phyloP scores from a whole-genome alignment of 192 early-diverging fungal genomes.

The Backusella morwellensis region DNA sequence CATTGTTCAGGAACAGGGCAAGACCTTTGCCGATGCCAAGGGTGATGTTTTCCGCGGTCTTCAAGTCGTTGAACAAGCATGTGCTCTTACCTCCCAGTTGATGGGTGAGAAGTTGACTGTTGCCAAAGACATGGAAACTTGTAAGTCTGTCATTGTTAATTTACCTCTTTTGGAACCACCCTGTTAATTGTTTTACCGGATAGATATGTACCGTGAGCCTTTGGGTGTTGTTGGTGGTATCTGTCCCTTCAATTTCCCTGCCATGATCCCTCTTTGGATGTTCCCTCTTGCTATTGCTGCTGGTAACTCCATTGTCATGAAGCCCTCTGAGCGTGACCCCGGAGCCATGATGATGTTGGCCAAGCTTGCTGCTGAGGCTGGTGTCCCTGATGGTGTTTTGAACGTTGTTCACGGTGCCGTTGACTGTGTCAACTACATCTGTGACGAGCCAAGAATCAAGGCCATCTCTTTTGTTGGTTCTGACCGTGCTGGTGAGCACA shows the following conservation, averaged over 20 bases:
- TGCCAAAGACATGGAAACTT: slow-evolving; percentile 93
- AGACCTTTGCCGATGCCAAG: slow-evolving; percentile 88
- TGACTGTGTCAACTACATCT: slow-evolving; percentile 90
- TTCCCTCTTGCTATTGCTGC: slow-evolving; percentile 92
- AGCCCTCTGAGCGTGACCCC: slow-evolving; percentile 94
- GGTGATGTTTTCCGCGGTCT: slow-evolving; percentile 91
- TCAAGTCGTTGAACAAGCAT: slow-evolving; percentile 88
- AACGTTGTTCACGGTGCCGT: slow-evolving; percentile 90
- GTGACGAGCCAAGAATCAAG: slow-evolving; percentile 77
- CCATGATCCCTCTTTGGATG: slow-evolving; percentile 95
- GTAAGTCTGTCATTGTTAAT: slow-evolving; percentile 26
- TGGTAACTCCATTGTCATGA: slow-evolving; percentile 90
- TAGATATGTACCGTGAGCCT: slow-evolving; percentile 84
- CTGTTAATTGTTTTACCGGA: not conserved
- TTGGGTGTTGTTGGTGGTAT: slow-evolving; percentile 93
- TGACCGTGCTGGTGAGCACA: slow-evolving; percentile 85
- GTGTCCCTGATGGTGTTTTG: slow-evolving; percentile 87
- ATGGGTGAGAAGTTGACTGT: slow-evolving; percentile 86
- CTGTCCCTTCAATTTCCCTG: slow-evolving; percentile 97
- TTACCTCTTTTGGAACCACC: not conserved
- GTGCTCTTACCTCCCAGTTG: slow-evolving; percentile 72
- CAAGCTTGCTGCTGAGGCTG: slow-evolving; percentile 82
- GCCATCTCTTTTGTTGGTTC: slow-evolving; percentile 96
- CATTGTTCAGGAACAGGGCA: slow-evolving; percentile 90
- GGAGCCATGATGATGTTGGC: slow-evolving; percentile 90